Evolutionary conservation across 2,329 filamentous ascomycete genomes (phyloP), one percentile per base, ranked within the genome.

Genomic region (Bertia moriformis): DNA sequence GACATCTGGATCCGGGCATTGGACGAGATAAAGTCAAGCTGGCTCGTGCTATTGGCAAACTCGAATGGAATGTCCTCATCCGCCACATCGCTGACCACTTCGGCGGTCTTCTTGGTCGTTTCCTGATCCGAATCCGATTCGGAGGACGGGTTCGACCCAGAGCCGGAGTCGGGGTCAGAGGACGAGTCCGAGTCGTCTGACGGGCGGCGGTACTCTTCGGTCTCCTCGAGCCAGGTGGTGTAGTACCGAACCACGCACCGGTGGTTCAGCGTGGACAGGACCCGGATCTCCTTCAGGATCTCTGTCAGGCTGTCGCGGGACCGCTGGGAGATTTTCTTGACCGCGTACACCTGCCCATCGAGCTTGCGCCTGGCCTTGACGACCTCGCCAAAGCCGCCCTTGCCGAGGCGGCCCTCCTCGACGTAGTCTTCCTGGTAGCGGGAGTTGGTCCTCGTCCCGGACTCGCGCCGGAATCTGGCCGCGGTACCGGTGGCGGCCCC

Each of bases 191-290:
- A 7, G 7, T 35, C 32, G 10, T 7, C 17, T 7, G 32, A 35
- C 7, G 32, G 17, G 10, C 10, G 10, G 32, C 10, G 10, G 10
- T 35, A 7, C 17, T 35, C 32, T 7, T 35, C 32, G 7, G 10
- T 15, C 41, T 72, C 66, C 48, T 80, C 76, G 13, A 75, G 65
- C 77, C 77, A 82, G n/a, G 77, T 73, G 3, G 71, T 72, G 48
- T 73, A 81, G 51, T 82, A 82, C 24, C 77, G 67, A 22, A 82
- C 76, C n/a, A 82, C 74, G 47, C 78, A 78, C 3, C 73, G 74
- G 51, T 81, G 75, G 45, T 81, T 80, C 19, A 82, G 61, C 18
- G 71, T 62, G 18, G 74, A 78, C 14, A 82, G 57, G 5, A 81
- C 56, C 62, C 78, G 76, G 33, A 79, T 76, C 48, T 71, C 67